These are phyloP conservation scores for Ogataea paraovalis DNA, from an alignment of 805 yeast species.

Conservation along the genomic window DNA sequence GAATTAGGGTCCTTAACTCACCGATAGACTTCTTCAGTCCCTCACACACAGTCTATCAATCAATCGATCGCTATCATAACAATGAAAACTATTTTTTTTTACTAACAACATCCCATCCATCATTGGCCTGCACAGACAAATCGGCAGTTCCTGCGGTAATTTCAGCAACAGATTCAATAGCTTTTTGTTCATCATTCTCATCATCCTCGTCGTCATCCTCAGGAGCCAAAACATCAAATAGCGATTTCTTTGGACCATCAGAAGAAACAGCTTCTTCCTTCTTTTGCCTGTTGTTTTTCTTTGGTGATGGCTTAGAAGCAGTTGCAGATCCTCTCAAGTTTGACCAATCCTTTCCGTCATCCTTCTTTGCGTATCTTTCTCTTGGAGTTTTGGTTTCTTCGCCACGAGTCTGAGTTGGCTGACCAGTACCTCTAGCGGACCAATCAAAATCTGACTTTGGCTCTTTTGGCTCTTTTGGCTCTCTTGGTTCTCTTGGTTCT, in stretches of 20 bases:
- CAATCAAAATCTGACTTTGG: conserved; percentile 53
- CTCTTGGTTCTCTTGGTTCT: conserved; percentile 30
- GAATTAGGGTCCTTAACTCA: neutral
- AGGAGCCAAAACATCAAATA: conserved; percentile 45
- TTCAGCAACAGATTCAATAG: conserved; percentile 25
- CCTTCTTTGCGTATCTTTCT: conserved; percentile 7
- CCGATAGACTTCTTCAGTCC: neutral
- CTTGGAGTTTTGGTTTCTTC: conserved; percentile 9
- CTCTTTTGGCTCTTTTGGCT: conserved; percentile 37
- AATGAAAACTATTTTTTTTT: conserved; percentile 25
- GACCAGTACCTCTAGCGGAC: conserved; percentile 31
- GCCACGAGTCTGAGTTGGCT: conserved; percentile 16
- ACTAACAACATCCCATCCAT: conserved; percentile 47
- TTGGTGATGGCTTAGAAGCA: conserved; percentile 6
- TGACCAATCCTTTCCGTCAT: conserved; percentile 19
- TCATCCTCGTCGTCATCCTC: conserved; percentile 49
- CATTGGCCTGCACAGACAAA: conserved; percentile 35
- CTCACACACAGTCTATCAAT: neutral
- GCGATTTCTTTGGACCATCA: conserved; percentile 38
- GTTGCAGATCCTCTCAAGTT: conserved; percentile 25
- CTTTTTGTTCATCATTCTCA: conserved; percentile 34
- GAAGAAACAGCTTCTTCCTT: conserved; percentile 10
- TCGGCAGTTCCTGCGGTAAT: conserved; percentile 28
- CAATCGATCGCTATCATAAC: neutral
- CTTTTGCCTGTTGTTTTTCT: conserved; percentile 19